phyloP scores from a whole-genome alignment of 768 basidiomycete genomes.

The Mycena amicta region DNA sequence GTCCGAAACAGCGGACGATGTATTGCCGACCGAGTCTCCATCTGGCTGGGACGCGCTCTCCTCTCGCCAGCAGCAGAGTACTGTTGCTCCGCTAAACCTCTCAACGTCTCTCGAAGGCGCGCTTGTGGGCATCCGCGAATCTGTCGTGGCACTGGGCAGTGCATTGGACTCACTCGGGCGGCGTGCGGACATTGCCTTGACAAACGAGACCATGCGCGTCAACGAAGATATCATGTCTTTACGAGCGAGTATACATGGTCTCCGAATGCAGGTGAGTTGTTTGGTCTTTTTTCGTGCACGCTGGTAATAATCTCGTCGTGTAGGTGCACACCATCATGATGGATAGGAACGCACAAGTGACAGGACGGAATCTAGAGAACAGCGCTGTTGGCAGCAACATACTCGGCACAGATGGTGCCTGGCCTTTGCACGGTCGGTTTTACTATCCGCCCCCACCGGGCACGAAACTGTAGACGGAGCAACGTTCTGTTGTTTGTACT shows the following conservation, averaged over 20 bases:
- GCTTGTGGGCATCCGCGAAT: conserved; percentile 57
- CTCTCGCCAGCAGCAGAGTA: conserved; percentile 16
- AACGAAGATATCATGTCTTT: conserved; percentile 76
- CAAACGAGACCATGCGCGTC: conserved; percentile 70
- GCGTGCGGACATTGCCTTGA: conserved; percentile 64
- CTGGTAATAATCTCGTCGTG: conserved; percentile 14
- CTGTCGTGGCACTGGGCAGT: conserved; percentile 59
- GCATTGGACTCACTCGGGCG: conserved; percentile 64
- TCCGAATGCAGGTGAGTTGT: conserved; percentile 72
- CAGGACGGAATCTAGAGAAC: conserved; percentile 38
- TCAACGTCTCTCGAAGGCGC: conserved; percentile 67
- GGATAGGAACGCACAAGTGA: conserved; percentile 67
- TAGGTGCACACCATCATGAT: conserved; percentile 75
- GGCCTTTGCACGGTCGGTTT: conserved; percentile 16
- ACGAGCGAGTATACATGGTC: conserved; percentile 68
- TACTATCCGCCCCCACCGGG: conserved; percentile 12
- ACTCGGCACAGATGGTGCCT: conserved; percentile 18
- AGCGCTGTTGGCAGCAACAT: not conserved
- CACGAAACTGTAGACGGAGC: conserved; percentile 13
- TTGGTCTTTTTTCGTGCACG: not conserved
- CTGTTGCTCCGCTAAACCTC: conserved; percentile 67
- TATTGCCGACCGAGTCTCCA: conserved; percentile 15
- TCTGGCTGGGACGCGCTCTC: conserved; percentile 26
- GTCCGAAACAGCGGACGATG: conserved; percentile 18
- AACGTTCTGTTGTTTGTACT: not conserved